These are phyloP conservation scores for Vinca minor DNA, from an alignment of 257 asterid species.

Conservation along the genomic window DNA sequence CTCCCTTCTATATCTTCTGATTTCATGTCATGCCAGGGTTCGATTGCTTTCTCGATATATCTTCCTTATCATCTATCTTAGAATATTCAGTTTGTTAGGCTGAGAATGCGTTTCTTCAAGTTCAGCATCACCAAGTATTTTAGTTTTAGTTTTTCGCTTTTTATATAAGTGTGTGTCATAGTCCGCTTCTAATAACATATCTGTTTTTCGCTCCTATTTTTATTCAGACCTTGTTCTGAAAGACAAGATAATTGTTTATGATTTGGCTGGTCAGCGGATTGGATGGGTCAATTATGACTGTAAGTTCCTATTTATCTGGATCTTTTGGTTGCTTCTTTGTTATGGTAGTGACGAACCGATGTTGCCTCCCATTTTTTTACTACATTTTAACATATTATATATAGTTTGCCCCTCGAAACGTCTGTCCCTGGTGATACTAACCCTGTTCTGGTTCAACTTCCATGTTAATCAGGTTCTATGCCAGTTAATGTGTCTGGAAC, in stretches of 20 bases:
- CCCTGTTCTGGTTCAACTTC: conserved; percentile 1
- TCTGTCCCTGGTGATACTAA: no score
- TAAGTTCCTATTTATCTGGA: conserved; percentile 33
- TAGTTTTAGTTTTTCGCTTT: background rate
- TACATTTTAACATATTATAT: no score
- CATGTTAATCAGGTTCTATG: conserved; percentile 67
- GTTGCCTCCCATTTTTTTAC: no score
- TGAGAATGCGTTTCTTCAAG: background rate
- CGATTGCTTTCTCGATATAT: background rate
- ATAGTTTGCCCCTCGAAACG: no score
- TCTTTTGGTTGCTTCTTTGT: background rate
- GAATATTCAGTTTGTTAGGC: no score
- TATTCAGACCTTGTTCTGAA: conserved; percentile 77
- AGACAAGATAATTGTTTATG: conserved; percentile 84
- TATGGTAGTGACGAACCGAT: no score
- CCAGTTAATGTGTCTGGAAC: conserved; percentile 70
- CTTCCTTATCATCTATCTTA: background rate
- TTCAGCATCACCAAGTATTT: background rate
- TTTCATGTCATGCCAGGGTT: background rate
- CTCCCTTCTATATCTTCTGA: background rate
- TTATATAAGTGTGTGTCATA: background rate
- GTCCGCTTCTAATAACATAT: no score
- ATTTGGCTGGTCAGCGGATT: conserved; percentile 63
- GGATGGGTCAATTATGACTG: conserved; percentile 95
- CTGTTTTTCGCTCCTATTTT: conserved; percentile 7